Conservation (phyloP, 805 yeast species). For the Jamesozyma rosinii region DNA sequence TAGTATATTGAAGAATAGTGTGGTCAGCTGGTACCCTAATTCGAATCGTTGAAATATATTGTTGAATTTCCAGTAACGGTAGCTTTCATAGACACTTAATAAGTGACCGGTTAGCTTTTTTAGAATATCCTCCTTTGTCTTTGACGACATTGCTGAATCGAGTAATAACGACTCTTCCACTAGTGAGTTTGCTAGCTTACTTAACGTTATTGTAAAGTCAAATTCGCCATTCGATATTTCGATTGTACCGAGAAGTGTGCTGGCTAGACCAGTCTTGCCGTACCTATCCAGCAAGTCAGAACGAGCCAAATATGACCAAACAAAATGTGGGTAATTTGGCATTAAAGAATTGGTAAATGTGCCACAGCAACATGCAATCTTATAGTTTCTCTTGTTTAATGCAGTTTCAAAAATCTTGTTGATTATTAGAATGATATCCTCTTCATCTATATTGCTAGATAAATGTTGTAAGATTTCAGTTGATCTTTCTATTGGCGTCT, state of each 20-base stretch:
- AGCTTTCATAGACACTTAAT: slow-evolving; percentile 66
- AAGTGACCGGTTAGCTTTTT: slow-evolving; percentile 46
- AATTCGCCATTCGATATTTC: slow-evolving; percentile 66
- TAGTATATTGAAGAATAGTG: slow-evolving; percentile 47
- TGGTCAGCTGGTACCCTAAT: slow-evolving; percentile 48
- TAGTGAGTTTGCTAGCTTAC: slow-evolving; percentile 47
- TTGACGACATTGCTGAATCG: slow-evolving; percentile 29
- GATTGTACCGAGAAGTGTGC: slow-evolving; percentile 55
- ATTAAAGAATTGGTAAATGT: slow-evolving; percentile 42
- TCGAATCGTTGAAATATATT: slow-evolving; percentile 48
- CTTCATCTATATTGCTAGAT: slow-evolving; percentile 39
- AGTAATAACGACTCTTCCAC: slow-evolving; percentile 35
- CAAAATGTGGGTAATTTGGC: slow-evolving; percentile 48
- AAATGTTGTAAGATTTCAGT: slow-evolving; percentile 30
- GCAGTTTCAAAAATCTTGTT: slow-evolving; percentile 62
- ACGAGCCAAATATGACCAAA: slow-evolving; percentile 70
- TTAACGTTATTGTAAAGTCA: slow-evolving; percentile 50
- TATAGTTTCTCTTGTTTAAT: slow-evolving; percentile 44
- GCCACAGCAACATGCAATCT: slow-evolving; percentile 38
- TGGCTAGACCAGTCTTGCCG: slow-evolving; percentile 56
- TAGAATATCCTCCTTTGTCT: slow-evolving; percentile 46
- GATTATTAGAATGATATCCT: slow-evolving; percentile 52
- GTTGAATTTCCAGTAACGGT: slow-evolving; percentile 57
- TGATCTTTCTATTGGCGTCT: slow-evolving; percentile 32
- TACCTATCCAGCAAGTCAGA: slow-evolving; percentile 55